A percentile compares a stretch with the other conserved stretches of the same genome.
phyloP scores from a whole-genome alignment of 202 grass and related monocot species.

The Eragrostis tef region DNA sequence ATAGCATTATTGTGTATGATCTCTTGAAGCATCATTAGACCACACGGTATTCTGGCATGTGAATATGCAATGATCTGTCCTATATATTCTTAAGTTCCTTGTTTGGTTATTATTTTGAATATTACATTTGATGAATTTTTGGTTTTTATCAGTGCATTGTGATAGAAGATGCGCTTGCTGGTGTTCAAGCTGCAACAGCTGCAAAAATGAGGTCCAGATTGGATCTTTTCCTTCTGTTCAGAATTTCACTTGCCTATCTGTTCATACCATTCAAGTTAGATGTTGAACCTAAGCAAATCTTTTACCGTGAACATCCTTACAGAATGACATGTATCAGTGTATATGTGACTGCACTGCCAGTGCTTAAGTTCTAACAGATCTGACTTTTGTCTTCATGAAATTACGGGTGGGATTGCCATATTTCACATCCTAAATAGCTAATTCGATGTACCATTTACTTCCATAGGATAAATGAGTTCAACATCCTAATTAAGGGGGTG shows the following conservation, averaged over 20 bases:
- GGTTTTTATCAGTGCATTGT: slow-evolving; percentile 78
- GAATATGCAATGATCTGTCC: slow-evolving; percentile 4
- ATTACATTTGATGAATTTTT: slow-evolving; percentile 36
- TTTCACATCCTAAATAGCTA: slow-evolving; percentile 18
- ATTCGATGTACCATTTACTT: slow-evolving; percentile 20
- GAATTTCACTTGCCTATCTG: slow-evolving; percentile 31
- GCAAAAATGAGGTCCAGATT: slow-evolving; percentile 77
- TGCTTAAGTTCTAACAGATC: slow-evolving; percentile 12
- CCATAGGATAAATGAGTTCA: not conserved
- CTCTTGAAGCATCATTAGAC: slow-evolving; percentile 23
- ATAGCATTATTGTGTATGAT: slow-evolving; percentile 9
- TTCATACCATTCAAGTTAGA: slow-evolving; percentile 18
- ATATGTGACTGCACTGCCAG: slow-evolving; percentile 15
- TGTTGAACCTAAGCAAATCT: slow-evolving; percentile 18
- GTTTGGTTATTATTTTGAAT: slow-evolving; percentile 31
- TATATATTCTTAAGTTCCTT: slow-evolving; percentile 14
- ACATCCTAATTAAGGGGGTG: slow-evolving; percentile 11
- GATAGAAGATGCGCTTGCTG: slow-evolving; percentile 98
- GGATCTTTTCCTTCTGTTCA: slow-evolving; percentile 33
- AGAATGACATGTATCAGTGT: slow-evolving; percentile 22
- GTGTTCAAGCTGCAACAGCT: slow-evolving; percentile 96
- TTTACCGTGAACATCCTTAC: slow-evolving; percentile 31
- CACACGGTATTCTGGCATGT: not conserved
- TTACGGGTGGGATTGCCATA: not conserved
- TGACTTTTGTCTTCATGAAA: not conserved